Conservation (phyloP, 768 basidiomycete species). For the Pleurotus citrinopileatus region DNA sequence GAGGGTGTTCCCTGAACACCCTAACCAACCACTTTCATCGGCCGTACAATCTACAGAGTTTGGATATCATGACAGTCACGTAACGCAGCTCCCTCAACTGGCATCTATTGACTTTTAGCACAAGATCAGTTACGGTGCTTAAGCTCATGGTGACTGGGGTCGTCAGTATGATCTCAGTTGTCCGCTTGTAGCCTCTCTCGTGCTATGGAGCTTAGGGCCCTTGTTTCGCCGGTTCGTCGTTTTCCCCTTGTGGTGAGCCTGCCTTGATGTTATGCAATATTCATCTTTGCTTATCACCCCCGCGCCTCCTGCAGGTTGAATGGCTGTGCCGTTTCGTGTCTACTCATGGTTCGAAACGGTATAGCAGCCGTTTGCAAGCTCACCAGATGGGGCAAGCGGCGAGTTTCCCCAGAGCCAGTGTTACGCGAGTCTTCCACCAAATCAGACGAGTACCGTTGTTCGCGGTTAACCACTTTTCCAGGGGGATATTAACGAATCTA, state of each 20-base stretch:
- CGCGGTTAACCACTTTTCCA: background rate
- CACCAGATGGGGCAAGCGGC: slow-evolving; percentile 6
- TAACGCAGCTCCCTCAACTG: too few species aligned
- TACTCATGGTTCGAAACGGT: background rate
- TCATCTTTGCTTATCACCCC: too few species aligned
- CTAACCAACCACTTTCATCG: too few species aligned
- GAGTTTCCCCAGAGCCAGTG: background rate
- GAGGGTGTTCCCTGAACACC: too few species aligned
- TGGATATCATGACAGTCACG: too few species aligned
- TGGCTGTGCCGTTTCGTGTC: too few species aligned
- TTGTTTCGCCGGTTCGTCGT: too few species aligned
- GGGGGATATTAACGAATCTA: background rate
- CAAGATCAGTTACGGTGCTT: background rate
- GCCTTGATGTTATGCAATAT: too few species aligned
- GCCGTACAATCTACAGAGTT: too few species aligned
- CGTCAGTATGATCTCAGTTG: background rate
- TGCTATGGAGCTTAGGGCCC: background rate
- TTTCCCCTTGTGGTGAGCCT: too few species aligned
- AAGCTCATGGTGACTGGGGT: background rate
- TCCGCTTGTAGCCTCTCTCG: background rate
- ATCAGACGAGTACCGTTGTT: background rate
- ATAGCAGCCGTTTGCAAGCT: background rate
- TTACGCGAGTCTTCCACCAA: background rate
- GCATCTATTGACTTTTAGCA: too few species aligned
- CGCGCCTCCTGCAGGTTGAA: too few species aligned